Conservation (phyloP, 2,329 filamentous ascomycete species). For the Onygenales sp. region DNA sequence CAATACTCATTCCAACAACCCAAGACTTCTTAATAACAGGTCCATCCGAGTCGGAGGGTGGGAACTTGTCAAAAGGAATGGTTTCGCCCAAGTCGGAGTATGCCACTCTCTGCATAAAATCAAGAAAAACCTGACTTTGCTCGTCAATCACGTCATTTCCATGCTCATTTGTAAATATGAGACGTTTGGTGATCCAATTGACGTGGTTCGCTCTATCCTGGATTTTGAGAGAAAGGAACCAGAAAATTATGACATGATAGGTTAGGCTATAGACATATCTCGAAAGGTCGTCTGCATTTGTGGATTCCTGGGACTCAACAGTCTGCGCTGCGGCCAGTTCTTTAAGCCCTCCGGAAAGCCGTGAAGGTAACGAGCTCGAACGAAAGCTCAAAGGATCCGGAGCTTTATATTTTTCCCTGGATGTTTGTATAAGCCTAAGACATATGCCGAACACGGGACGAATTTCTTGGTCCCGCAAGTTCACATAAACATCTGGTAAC, state of each 20-base stretch:
- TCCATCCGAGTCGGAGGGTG: constrained; percentile 31
- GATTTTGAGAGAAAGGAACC: constrained; percentile 85
- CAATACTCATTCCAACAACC: constrained; percentile 43
- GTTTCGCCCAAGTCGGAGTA: constrained; percentile 75
- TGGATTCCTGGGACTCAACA: constrained; percentile 24
- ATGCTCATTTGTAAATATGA: constrained; percentile 66
- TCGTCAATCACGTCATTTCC: constrained; percentile 74
- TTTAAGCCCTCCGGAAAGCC: constrained; percentile 35
- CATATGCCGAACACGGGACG: constrained; percentile 92
- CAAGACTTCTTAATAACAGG: constrained; percentile 38
- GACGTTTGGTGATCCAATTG: constrained; percentile 78
- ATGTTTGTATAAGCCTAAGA: constrained; percentile 84
- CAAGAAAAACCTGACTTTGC: constrained; percentile 84
- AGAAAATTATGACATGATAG: constrained; percentile 92
- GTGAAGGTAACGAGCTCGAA: constrained; percentile 25
- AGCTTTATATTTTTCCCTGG: constrained; percentile 49
- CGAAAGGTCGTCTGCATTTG: constrained; percentile 63
- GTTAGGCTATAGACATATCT: constrained; percentile 91
- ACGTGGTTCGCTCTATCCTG: constrained; percentile 76
- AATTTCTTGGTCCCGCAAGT: constrained; percentile 85
- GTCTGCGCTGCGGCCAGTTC: constrained; percentile 26
- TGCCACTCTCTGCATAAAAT: constrained; percentile 85
- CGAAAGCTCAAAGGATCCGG: constrained; percentile 24
- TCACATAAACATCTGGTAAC: constrained; percentile 73
- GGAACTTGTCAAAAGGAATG: constrained; percentile 32